Percentiles rank a stretch among this genome's conserved stretches.
Evolutionary conservation across 2,329 filamentous ascomycete genomes (phyloP).

Genomic region (Parasarocladium wereldwijsianum): DNA sequence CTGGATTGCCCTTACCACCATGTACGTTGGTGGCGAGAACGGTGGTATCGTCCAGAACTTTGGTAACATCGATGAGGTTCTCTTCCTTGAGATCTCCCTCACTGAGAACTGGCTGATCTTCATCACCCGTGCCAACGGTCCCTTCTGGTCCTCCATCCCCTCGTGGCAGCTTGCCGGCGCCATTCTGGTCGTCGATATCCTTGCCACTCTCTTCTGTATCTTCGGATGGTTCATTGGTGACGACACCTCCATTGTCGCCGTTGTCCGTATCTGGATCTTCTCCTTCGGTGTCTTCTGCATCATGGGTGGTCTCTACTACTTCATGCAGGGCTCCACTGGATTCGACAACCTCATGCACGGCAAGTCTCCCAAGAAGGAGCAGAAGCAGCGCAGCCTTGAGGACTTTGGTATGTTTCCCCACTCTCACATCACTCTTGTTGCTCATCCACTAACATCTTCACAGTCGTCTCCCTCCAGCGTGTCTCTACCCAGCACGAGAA

Average conservation of each 20-base stretch:
- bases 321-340: constrained; percentile 64
- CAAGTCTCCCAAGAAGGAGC: constrained; percentile 66
- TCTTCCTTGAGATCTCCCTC: constrained; percentile 82
- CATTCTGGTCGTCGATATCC: constrained; percentile 66
- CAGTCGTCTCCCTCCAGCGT: constrained; percentile 78
- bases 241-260: constrained; percentile 63
- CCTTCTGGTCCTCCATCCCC: constrained; percentile 80
- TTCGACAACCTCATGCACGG: constrained; percentile 93
- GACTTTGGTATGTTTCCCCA: constrained; percentile 61
- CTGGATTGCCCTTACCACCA: constrained; percentile 81
- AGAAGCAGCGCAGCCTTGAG: constrained; percentile 74
- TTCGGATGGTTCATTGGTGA: constrained; percentile 63
- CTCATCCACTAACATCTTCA: constrained; percentile 31
- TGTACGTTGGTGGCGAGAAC: constrained; percentile 52
- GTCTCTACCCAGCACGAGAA: constrained; percentile 89
- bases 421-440: background rate
- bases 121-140: constrained; percentile 84
- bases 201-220: constrained; percentile 74
- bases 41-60: constrained; percentile 86
- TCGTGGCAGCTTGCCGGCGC: constrained; percentile 73
- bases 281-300: constrained; percentile 81
- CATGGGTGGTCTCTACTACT: constrained; percentile 59
- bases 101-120: constrained; percentile 96
- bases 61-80: constrained; percentile 63
- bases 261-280: constrained; percentile 84